Evolutionary conservation across 2,329 filamentous ascomycete species (phyloP), one percentile per base, ranked within the genome.

Genomic region (Endocalyx cinctus): DNA sequence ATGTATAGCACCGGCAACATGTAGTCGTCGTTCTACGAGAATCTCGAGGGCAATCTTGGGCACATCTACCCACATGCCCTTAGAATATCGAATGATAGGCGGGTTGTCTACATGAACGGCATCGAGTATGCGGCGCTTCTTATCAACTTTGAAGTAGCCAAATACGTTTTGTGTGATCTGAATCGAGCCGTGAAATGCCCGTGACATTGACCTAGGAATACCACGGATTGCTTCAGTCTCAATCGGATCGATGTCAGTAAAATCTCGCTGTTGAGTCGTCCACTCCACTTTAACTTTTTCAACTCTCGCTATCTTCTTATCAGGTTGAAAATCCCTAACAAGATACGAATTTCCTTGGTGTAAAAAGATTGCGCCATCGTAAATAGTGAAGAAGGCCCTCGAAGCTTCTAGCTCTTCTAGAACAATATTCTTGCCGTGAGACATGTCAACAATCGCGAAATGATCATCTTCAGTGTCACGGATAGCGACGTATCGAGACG

Each of bases 81-180:
- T 94, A 50, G 79, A 85, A 53, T 82, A 74, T 4, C 88, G 77
- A 31, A 92, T 77, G 32, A 97, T 87, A 0, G 92, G 88, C 4
- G 90, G 89, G 47, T 95, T 95, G 57, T 96, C 87, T 15, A 97
- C 88, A 39, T 90, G 78, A 0, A 97, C 83, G 3, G 90, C 90
- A 56, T 98, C 92, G 11, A 97, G 74, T 37, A 97, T 86, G 2
- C 87, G 79, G 2, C 84, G 77, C 46, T 79, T 82, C 54, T 82
- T 84, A 60, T 97, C 89, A n/a, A 96, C 68, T 57, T 97, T 97
- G 73, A 96, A 97, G 66, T 92, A 98, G 2, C 92, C 92, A 57
- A 94, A 97, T 2, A 98, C 88, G 18, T 86, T 82, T 46, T 90
- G 84, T 43, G 83, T 78, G 51, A 97, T 89, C 49, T 84, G 82